Conservation (phyloP, 108 stramenopile species). For the Hondaea fermentalgiana region DNA sequence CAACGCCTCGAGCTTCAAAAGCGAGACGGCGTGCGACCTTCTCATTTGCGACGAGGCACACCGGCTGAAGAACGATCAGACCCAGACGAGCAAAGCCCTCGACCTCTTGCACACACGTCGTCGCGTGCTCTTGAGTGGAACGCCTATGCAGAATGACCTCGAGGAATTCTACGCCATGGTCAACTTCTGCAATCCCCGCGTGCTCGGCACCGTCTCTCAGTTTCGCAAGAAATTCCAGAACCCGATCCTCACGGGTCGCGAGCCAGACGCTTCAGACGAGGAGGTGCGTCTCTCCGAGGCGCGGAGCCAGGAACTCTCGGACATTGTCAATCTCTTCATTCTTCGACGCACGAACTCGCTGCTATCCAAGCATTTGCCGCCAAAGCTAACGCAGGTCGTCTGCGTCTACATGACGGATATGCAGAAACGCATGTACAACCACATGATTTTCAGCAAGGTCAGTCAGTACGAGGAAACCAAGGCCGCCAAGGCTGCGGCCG, state of each 20-base stretch:
- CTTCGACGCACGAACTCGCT: slow-evolving; percentile 86
- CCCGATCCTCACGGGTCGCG: slow-evolving; percentile 81
- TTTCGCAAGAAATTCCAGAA: slow-evolving; percentile 65
- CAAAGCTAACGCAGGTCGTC: slow-evolving; percentile 95
- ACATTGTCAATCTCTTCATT: slow-evolving; percentile 87
- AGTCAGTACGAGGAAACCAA: slow-evolving; percentile 61
- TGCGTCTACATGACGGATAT: slow-evolving; percentile 88
- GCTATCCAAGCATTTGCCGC: slow-evolving; percentile 91
- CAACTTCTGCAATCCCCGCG: slow-evolving; percentile 83
- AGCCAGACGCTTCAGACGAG: slow-evolving; percentile 83
- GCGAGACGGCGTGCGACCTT: slow-evolving; percentile 65
- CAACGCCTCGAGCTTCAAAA: slow-evolving; percentile 64
- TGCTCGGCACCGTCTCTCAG: slow-evolving; percentile 75
- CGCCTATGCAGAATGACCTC: slow-evolving; percentile 94
- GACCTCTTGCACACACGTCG: slow-evolving; percentile 69
- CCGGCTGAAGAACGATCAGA: slow-evolving; percentile 93
- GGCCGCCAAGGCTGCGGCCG: slow-evolving; percentile 51
- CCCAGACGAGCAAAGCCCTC: slow-evolving; percentile 77
- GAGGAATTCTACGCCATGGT: slow-evolving; percentile 93
- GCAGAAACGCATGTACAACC: slow-evolving; percentile 87
- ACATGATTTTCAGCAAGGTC: slow-evolving; percentile 59
- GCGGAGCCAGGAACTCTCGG: slow-evolving; percentile 77
- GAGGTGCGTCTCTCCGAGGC: slow-evolving; percentile 70
- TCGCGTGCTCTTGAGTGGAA: slow-evolving; percentile 83
- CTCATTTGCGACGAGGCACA: slow-evolving; percentile 95